Evolutionary conservation across 352 stramenopile species (phyloP).

Genomic region (Pythium dissotocum): DNA sequence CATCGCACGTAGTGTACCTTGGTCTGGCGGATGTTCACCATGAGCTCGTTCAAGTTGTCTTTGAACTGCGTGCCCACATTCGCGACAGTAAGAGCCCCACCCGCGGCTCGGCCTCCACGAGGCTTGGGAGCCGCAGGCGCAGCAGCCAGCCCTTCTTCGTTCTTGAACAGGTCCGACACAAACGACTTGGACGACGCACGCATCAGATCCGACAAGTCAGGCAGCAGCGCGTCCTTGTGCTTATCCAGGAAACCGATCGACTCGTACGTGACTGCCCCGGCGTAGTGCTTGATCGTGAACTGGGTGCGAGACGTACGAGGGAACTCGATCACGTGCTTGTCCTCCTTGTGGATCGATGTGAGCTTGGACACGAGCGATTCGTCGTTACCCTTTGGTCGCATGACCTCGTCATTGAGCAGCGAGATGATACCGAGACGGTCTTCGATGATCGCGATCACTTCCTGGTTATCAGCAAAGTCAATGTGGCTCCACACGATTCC

Average conservation of each 20-base stretch:
- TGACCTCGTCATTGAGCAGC: conserved; percentile 89
- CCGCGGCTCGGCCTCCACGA: conserved; percentile 36
- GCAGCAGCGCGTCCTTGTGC: conserved; percentile 93
- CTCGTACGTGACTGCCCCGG: conserved; percentile 91
- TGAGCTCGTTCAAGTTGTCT: conserved; percentile 91
- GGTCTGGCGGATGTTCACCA: conserved; percentile 93
- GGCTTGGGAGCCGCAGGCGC: conserved; percentile 14
- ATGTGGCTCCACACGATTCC: conserved; percentile 94
- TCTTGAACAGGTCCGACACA: conserved; percentile 54
- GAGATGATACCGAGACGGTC: conserved; percentile 86
- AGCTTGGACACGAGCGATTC: conserved; percentile 80
- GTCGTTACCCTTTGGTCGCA: conserved; percentile 87
- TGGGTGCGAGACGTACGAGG: conserved; percentile 72
- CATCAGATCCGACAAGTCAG: conserved; percentile 90
- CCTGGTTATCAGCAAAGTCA: conserved; percentile 89
- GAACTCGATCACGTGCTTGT: conserved; percentile 79
- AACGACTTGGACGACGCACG: conserved; percentile 66
- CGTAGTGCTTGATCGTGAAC: conserved; percentile 95
- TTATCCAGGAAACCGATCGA: conserved; percentile 94
- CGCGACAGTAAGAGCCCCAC: conserved; percentile 51
- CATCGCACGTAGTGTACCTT: conserved; percentile 99
- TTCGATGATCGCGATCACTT: conserved; percentile 89
- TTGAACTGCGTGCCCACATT: conserved; percentile 88
- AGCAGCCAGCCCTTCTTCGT: background rate
- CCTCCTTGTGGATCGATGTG: conserved; percentile 74